phyloP scores from a whole-genome alignment of 2,329 filamentous ascomycete genomes.

The Ceratocystis alfenasii region DNA sequence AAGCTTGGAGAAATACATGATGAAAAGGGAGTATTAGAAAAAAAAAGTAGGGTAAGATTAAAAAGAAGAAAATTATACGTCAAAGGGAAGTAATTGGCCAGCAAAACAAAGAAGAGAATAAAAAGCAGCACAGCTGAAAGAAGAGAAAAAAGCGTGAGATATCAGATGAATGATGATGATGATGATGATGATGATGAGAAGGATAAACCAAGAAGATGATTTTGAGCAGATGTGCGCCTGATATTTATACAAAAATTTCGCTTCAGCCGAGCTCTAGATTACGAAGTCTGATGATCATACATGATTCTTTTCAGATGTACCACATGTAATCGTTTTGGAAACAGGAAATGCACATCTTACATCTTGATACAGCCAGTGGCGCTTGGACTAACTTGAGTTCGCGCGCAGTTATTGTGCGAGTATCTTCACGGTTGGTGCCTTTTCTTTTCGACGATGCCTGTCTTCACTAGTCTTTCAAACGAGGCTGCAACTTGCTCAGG shows the following conservation, averaged over 20 bases:
- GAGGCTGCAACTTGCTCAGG: not conserved
- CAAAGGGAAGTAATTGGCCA: conserved; percentile 18
- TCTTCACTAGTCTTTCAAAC: not conserved
- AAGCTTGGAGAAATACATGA: conserved; percentile 32
- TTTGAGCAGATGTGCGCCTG: not conserved
- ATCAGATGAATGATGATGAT: conserved; percentile 16
- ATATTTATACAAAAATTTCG: conserved; percentile 1
- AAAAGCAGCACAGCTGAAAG: conserved; percentile 22
- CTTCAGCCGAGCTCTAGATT: not conserved
- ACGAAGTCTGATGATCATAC: not conserved
- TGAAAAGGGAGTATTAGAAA: conserved; percentile 22
- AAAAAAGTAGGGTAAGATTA: conserved; percentile 6
- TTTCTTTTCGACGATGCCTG: not conserved
- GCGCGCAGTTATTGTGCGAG: not conserved
- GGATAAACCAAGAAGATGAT: not conserved
- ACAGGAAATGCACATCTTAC: conserved; percentile 4
- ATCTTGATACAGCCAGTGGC: not conserved
- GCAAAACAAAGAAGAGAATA: conserved; percentile 18
- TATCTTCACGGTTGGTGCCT: not conserved
- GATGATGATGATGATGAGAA: conserved; percentile 19
- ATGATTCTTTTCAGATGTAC: not conserved
- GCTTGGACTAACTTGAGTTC: not conserved
- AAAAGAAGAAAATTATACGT: conserved; percentile 1
- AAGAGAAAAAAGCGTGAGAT: conserved; percentile 14
- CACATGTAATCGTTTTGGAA: not conserved